phyloP scores from a whole-genome alignment of 768 basidiomycete species.

The Pleurotus eryngii region DNA sequence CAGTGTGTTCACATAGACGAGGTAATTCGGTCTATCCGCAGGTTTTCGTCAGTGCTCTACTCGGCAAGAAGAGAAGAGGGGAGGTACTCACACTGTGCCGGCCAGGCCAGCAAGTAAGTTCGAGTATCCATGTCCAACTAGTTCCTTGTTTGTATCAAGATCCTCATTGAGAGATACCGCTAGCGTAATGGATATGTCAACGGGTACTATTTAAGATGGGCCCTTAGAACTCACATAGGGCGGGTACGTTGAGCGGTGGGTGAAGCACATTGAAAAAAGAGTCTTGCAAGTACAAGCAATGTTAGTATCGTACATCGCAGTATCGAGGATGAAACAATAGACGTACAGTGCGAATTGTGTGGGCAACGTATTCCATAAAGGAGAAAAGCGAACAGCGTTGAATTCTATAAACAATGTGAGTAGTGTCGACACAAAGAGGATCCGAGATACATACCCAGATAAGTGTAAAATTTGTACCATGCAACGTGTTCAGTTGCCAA shows the following conservation, averaged over 20 bases:
- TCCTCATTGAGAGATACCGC: slow-evolving; percentile 89
- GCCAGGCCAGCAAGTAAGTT: slow-evolving; percentile 79
- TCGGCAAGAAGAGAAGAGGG: not conserved
- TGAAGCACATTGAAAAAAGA: slow-evolving; percentile 85
- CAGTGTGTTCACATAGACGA: slow-evolving; percentile 85
- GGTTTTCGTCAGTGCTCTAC: slow-evolving; percentile 9
- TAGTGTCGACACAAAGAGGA: not conserved
- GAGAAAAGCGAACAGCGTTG: slow-evolving; percentile 51
- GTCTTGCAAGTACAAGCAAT: slow-evolving; percentile 28
- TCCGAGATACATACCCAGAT: slow-evolving; percentile 56
- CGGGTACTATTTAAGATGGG: not conserved
- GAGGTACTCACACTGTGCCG: slow-evolving; percentile 68
- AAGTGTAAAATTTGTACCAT: slow-evolving; percentile 88
- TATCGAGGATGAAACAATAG: not conserved
- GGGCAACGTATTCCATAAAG: slow-evolving; percentile 81
- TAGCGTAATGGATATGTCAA: slow-evolving; percentile 19
- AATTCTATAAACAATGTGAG: slow-evolving; percentile 44
- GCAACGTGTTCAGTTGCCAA: slow-evolving; percentile 29
- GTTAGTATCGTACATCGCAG: not conserved
- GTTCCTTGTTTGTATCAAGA: slow-evolving; percentile 87
- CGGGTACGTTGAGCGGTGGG: slow-evolving; percentile 86
- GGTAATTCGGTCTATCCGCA: slow-evolving; percentile 66
- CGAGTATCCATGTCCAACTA: slow-evolving; percentile 89
- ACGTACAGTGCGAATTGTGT: slow-evolving; percentile 90
- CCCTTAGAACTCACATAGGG: slow-evolving; percentile 54